These are phyloP conservation scores for Myriosclerotinia curreyana DNA, from an alignment of 2,329 filamentous ascomycete species.

Conservation along the genomic window DNA sequence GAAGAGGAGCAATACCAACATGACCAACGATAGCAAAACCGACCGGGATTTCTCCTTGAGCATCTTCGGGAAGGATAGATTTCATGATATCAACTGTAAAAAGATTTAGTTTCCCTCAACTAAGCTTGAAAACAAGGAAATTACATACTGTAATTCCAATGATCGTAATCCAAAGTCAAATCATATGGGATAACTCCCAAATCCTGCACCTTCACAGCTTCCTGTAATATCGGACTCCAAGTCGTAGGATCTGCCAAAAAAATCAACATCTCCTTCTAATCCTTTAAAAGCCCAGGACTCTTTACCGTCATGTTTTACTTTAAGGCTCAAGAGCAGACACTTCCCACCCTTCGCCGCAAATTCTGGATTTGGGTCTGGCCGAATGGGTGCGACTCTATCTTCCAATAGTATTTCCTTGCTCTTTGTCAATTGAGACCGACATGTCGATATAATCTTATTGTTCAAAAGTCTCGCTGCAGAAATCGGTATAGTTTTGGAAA, in stretches of 20 bases:
- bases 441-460: slow-evolving; percentile 68
- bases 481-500: slow-evolving; percentile 71
- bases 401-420: slow-evolving; percentile 63
- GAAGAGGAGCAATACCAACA: slow-evolving; percentile 54
- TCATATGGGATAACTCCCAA: slow-evolving; percentile 72
- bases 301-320: slow-evolving; percentile 52
- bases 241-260: slow-evolving; percentile 60
- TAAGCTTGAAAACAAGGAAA: not conserved
- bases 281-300: slow-evolving; percentile 11
- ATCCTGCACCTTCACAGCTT: slow-evolving; percentile 65
- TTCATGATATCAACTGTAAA: slow-evolving; percentile 65
- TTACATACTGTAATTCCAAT: slow-evolving; percentile 77
- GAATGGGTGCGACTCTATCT: slow-evolving; percentile 62
- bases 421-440: slow-evolving; percentile 63
- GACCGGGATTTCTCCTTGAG: slow-evolving; percentile 75
- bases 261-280: not conserved
- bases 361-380: slow-evolving; percentile 57
- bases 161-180: slow-evolving; percentile 73
- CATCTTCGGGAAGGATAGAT: slow-evolving; percentile 75
- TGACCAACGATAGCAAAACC: slow-evolving; percentile 90
- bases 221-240: slow-evolving; percentile 68
- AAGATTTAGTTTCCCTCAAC: not conserved
- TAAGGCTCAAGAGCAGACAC: slow-evolving; percentile 58
- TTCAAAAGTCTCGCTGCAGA: slow-evolving; percentile 77
- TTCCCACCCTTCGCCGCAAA: slow-evolving; percentile 55